These are phyloP conservation scores for Arthrocladium fulminans DNA, from an alignment of 2,329 filamentous ascomycete species.

Conservation along the genomic window DNA sequence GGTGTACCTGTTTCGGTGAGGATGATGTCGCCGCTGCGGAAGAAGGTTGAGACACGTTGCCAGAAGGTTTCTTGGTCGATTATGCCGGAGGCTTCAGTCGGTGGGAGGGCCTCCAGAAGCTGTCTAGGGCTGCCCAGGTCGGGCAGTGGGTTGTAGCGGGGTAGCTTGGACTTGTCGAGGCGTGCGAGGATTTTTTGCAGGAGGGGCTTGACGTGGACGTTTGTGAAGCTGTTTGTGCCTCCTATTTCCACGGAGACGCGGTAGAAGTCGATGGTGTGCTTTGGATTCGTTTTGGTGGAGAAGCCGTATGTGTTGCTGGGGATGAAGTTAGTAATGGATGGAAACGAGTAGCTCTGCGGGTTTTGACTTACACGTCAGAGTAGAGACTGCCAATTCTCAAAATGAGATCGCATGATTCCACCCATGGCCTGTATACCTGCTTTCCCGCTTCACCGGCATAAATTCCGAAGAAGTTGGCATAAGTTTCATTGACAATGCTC, in stretches of 20 bases:
- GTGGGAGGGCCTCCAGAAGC: slow-evolving; percentile 40
- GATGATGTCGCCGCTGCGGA: slow-evolving; percentile 47
- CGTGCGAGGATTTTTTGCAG: slow-evolving; percentile 59
- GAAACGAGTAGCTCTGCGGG: no score
- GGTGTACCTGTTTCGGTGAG: slow-evolving; percentile 52
- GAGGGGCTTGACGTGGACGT: slow-evolving; percentile 68
- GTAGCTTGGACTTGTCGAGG: slow-evolving; percentile 35
- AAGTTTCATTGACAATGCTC: slow-evolving; percentile 42
- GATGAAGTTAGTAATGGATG: no score
- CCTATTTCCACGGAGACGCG: slow-evolving; percentile 63
- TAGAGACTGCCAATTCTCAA: slow-evolving; percentile 41
- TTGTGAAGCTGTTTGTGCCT: slow-evolving; percentile 57
- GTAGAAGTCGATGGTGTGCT: slow-evolving; percentile 65
- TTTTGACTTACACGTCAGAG: no score
- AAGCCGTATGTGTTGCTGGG: slow-evolving; percentile 35
- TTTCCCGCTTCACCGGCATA: slow-evolving; percentile 39
- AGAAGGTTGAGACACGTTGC: slow-evolving; percentile 49
- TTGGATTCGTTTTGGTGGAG: slow-evolving; percentile 24
- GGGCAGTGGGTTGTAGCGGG: slow-evolving; percentile 25
- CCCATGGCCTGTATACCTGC: slow-evolving; percentile 29
- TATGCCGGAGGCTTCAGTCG: slow-evolving; percentile 39
- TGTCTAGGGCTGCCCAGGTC: slow-evolving; percentile 37
- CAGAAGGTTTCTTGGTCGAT: slow-evolving; percentile 52
- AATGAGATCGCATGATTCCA: slow-evolving; percentile 38
- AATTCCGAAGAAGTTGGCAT: slow-evolving; percentile 42